These are phyloP conservation scores for Rhizophora apiculata DNA, from an alignment of 345 rosid species.

Conservation along the genomic window DNA sequence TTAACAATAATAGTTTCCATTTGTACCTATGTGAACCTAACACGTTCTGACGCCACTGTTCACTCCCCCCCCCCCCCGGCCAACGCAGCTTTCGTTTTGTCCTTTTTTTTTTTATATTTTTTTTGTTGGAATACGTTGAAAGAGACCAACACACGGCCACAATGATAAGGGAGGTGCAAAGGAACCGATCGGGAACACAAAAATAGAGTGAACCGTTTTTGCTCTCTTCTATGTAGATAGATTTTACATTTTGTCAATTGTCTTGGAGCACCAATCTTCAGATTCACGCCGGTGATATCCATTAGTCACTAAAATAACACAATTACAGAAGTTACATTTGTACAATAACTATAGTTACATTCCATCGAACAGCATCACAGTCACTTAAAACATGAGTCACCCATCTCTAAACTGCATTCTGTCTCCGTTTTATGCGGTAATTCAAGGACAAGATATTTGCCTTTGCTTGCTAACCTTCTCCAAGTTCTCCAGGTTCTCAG, in stretches of 20 bases:
- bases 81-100: no score
- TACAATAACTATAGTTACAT: slow-evolving; percentile 8
- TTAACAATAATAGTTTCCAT: no score
- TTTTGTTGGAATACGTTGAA: no score
- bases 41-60: no score
- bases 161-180: neutral
- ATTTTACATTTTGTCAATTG: no score
- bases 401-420: slow-evolving; percentile 24
- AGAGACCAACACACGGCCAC: neutral
- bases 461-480: slow-evolving; percentile 57
- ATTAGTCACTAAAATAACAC: slow-evolving; percentile 2
- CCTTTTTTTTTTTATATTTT: no score
- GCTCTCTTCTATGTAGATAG: no score
- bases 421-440: slow-evolving; percentile 25
- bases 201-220: no score
- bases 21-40: no score
- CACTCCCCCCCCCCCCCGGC: no score
- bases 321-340: slow-evolving; percentile 25
- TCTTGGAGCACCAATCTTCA: neutral
- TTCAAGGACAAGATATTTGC: slow-evolving; percentile 59
- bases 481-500: slow-evolving; percentile 80
- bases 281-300: slow-evolving; percentile 1
- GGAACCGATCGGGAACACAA: no score
- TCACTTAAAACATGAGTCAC: slow-evolving; percentile 5
- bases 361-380: slow-evolving; percentile 7